phyloP scores from a whole-genome alignment of 129 eudicot species.

The Helianthus tuberosus region DNA sequence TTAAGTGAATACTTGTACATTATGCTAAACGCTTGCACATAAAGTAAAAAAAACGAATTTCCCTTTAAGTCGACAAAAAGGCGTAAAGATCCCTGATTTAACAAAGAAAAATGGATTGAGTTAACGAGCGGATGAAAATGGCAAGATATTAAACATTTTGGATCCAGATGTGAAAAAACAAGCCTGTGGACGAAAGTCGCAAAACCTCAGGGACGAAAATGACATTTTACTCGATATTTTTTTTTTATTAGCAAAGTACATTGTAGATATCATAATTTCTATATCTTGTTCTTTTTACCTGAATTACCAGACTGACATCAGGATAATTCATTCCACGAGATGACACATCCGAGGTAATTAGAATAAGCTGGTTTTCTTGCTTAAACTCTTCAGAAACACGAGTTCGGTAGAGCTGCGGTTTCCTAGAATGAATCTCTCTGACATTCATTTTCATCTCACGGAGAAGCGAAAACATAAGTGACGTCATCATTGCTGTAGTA shows the following conservation, averaged over 20 bases:
- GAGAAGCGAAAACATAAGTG: slow-evolving; percentile 76
- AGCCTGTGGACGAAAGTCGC: too few relatives aligned
- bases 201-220: too few relatives aligned
- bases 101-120: too few relatives aligned
- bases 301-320: slow-evolving; percentile 85
- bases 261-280: background rate
- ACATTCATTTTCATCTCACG: slow-evolving; percentile 86
- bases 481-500: slow-evolving; percentile 85
- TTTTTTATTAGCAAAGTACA: background rate
- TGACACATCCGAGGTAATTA: slow-evolving; percentile 80
- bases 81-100: too few relatives aligned
- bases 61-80: too few relatives aligned
- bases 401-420: slow-evolving; percentile 71
- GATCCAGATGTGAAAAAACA: too few relatives aligned
- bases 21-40: too few relatives aligned
- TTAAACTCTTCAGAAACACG: slow-evolving; percentile 83
- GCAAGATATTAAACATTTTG: too few relatives aligned
- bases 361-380: slow-evolving; percentile 64
- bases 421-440: slow-evolving; percentile 82
- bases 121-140: too few relatives aligned
- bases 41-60: too few relatives aligned
- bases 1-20: too few relatives aligned
- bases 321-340: slow-evolving; percentile 94
- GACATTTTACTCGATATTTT: too few relatives aligned
- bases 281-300: slow-evolving; percentile 47